Evolutionary conservation across 1,284 basidiomycete species (phyloP).

Genomic region (Volvariella volvacea): DNA sequence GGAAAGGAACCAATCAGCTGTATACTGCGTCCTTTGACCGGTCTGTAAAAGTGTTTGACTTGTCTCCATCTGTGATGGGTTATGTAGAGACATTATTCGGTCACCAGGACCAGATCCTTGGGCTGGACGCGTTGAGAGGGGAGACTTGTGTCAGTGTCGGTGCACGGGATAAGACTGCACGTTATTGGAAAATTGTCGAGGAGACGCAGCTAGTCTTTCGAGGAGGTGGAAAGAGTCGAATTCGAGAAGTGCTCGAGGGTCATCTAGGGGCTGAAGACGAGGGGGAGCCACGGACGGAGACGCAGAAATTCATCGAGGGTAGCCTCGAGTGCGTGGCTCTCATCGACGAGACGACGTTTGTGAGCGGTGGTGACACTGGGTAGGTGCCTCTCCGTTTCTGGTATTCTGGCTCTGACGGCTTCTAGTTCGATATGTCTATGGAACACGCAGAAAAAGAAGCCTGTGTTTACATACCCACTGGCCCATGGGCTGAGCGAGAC

Average conservation of each 20-base stretch:
- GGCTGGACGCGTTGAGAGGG: conserved; percentile 74
- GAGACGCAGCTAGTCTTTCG: conserved; percentile 95
- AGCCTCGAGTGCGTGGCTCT: conserved; percentile 90
- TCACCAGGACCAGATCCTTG: conserved; percentile 86
- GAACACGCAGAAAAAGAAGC: conserved; percentile 95
- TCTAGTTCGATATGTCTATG: conserved; percentile 84
- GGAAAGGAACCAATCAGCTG: conserved; percentile 78
- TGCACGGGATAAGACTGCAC: conserved; percentile 83
- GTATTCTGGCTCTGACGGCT: conserved; percentile 3
- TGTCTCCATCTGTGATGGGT: conserved; percentile 72
- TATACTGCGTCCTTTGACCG: conserved; percentile 90
- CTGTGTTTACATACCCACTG: conserved; percentile 76
- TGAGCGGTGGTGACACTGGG: conserved; percentile 96
- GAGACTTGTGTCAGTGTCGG: conserved; percentile 88
- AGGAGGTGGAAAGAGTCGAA: conserved; percentile 78
- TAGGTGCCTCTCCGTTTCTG: conserved; percentile 24
- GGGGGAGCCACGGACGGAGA: conserved; percentile 28
- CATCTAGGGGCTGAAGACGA: conserved; percentile 59
- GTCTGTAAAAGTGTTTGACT: conserved; percentile 87
- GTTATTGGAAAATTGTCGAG: conserved; percentile 97
- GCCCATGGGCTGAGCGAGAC: conserved; percentile 83
- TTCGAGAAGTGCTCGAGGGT: conserved; percentile 78
- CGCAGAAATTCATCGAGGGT: conserved; percentile 75
- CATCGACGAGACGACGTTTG: conserved; percentile 90
- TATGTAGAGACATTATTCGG: conserved; percentile 98